A percentile compares a stretch with the other conserved stretches of the same genome.
These are phyloP conservation scores for Phytophthora cactorum DNA, from an alignment of 352 stramenopile genomes.

Conservation along the genomic window DNA sequence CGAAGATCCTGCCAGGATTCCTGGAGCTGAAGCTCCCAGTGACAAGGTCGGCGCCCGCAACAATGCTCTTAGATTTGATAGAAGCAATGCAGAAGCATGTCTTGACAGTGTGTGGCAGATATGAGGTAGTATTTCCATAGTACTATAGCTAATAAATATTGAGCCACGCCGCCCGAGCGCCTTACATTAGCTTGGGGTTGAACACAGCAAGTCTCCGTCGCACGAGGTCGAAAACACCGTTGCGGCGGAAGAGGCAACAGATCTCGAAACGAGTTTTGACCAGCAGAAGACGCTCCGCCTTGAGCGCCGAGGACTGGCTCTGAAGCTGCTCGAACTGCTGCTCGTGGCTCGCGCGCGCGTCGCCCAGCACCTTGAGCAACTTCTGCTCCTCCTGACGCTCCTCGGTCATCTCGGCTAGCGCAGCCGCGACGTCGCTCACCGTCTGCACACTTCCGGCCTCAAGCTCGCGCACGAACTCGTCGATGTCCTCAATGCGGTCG, in stretches of 20 bases:
- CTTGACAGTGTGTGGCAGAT: constrained; percentile 10
- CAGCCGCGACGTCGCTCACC: constrained; percentile 37
- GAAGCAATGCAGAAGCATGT: constrained; percentile 3
- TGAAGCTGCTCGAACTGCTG: constrained; percentile 37
- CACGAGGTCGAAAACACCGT: constrained; percentile 50
- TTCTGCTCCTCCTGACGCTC: constrained; percentile 50
- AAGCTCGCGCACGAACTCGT: constrained; percentile 50
- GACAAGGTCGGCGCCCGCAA: no score
- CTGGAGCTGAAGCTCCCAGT: not conserved
- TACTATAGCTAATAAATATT: constrained; percentile 50
- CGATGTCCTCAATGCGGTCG: constrained; percentile 50
- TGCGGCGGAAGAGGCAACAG: constrained; percentile 49
- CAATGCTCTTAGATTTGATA: no score
- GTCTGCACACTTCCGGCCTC: constrained; percentile 37
- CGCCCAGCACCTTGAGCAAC: constrained; percentile 41
- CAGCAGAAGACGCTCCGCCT: constrained; percentile 38
- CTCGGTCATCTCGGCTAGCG: constrained; percentile 43
- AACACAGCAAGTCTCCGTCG: constrained; percentile 40
- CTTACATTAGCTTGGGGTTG: constrained; percentile 42
- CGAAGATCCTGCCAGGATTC: not conserved
- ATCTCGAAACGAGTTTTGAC: constrained; percentile 44
- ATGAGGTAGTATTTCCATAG: constrained; percentile 38
- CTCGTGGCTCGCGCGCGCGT: constrained; percentile 43
- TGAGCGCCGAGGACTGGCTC: constrained; percentile 29
- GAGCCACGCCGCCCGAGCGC: not conserved